Conservation (phyloP, 2,329 filamentous ascomycete genomes). For the Aspergillus aculeatinus region DNA sequence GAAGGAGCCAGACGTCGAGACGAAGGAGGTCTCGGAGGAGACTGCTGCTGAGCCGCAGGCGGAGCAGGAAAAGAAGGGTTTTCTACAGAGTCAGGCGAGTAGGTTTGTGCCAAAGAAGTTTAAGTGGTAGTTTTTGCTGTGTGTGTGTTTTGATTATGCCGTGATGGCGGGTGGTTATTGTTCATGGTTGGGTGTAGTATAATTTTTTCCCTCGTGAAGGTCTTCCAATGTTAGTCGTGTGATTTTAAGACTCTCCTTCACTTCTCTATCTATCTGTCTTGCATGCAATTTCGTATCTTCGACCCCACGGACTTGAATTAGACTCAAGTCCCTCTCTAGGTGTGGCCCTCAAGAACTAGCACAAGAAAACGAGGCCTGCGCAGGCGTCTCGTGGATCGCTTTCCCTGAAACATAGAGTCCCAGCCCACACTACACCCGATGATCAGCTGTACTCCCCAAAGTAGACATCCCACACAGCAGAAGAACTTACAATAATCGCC, state of each 20-base stretch:
- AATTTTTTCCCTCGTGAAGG: background rate
- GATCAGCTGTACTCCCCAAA: background rate
- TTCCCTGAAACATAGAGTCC: conserved; percentile 20
- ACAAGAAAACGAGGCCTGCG: conserved; percentile 18
- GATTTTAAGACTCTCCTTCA: no score
- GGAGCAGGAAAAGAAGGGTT: background rate
- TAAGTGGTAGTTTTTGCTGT: background rate
- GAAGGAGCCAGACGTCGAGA: background rate
- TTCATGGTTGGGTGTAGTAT: background rate
- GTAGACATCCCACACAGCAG: background rate
- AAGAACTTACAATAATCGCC: conserved; percentile 25
- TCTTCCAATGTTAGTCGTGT: no score
- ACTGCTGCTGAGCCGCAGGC: background rate
- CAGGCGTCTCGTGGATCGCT: conserved; percentile 19
- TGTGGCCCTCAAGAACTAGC: conserved; percentile 9
- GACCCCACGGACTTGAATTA: no score
- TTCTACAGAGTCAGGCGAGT: background rate
- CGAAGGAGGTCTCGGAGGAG: background rate
- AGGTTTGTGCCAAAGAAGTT: background rate
- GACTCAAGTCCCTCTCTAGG: no score
- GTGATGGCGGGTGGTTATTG: background rate
- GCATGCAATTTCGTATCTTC: no score
- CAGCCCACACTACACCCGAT: conserved; percentile 14
- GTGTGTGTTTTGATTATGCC: background rate
- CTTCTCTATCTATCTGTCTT: no score